A percentile compares a stretch with the other conserved stretches of the same genome.
Conservation (phyloP, 805 yeast genomes). For the Saccharomycopsis fermentans region DNA sequence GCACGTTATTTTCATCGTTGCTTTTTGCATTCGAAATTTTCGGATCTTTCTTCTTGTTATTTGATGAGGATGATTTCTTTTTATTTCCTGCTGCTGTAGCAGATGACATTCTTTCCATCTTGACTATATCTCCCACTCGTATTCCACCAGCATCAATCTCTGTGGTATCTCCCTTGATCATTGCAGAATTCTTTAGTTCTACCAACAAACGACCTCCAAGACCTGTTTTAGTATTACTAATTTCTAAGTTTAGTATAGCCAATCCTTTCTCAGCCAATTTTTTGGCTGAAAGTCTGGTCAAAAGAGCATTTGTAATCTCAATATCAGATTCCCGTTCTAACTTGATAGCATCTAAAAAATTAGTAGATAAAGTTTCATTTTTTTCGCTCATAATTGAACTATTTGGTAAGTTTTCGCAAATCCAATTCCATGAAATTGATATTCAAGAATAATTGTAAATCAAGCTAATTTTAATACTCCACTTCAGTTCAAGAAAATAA, state of each 20-base stretch:
- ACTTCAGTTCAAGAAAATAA: too few species aligned
- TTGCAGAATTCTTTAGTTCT: slow-evolving; percentile 52
- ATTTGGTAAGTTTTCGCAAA: too few species aligned
- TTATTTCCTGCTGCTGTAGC: slow-evolving; percentile 19
- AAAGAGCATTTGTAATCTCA: slow-evolving; percentile 33
- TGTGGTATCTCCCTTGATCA: slow-evolving; percentile 26
- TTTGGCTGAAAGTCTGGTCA: slow-evolving; percentile 47
- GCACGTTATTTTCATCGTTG: slow-evolving; percentile 10
- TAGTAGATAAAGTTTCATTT: slow-evolving; percentile 24
- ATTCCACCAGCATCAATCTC: slow-evolving; percentile 41
- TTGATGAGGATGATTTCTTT: slow-evolving; percentile 7
- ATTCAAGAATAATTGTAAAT: background rate
- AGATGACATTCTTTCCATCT: slow-evolving; percentile 38
- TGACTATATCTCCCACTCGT: slow-evolving; percentile 70
- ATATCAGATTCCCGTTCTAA: slow-evolving; percentile 46
- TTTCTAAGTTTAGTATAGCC: slow-evolving; percentile 58
- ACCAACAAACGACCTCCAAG: slow-evolving; percentile 65
- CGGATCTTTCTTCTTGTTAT: slow-evolving; percentile 25
- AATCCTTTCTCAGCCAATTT: slow-evolving; percentile 60
- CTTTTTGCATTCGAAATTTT: slow-evolving; percentile 17
- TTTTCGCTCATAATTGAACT: background rate
- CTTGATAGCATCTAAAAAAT: slow-evolving; percentile 31
- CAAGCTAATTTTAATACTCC: too few species aligned
- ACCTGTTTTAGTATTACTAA: slow-evolving; percentile 61
- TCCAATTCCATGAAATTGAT: background rate